A percentile compares a stretch with the other conserved stretches of the same genome.
Conservation (phyloP, 352 stramenopile species). For the Pythium plurisporium region DNA sequence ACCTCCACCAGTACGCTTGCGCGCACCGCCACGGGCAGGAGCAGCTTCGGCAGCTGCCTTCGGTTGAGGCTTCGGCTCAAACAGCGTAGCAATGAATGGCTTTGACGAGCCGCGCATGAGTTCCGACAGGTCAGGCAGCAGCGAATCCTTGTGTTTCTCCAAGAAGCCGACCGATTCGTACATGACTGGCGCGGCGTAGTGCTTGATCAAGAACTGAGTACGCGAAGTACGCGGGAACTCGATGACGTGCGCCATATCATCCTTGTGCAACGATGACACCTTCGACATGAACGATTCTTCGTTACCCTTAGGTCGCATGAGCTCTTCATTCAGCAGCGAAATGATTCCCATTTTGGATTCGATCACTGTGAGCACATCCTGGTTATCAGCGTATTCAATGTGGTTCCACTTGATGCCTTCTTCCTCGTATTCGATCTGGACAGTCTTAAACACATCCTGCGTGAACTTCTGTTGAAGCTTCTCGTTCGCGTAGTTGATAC, state of each 20-base stretch:
- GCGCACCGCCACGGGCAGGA: constrained; percentile 1
- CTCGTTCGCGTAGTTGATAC: constrained; percentile 92
- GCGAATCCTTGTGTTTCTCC: constrained; percentile 93
- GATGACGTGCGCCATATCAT: constrained; percentile 72
- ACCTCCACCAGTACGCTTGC: constrained; percentile 30
- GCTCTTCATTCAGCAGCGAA: constrained; percentile 86
- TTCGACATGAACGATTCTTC: constrained; percentile 81
- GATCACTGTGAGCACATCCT: constrained; percentile 84
- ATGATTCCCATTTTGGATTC: constrained; percentile 87
- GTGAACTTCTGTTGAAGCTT: constrained; percentile 93
- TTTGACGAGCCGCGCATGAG: constrained; percentile 70
- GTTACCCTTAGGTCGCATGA: constrained; percentile 85
- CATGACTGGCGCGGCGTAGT: constrained; percentile 91
- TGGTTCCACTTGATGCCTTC: constrained; percentile 92
- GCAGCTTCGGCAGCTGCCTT: constrained; percentile 31
- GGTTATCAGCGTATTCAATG: constrained; percentile 90
- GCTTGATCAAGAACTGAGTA: constrained; percentile 90
- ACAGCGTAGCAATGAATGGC: constrained; percentile 55
- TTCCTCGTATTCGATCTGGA: constrained; percentile 85
- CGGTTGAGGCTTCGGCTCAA: constrained; percentile 25
- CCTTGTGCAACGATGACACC: constrained; percentile 69
- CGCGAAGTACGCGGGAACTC: constrained; percentile 73
- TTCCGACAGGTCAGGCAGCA: constrained; percentile 91
- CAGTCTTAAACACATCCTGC: constrained; percentile 86
- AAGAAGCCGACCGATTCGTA: constrained; percentile 93